Conservation (phyloP, 768 basidiomycete genomes). For the Boletus sp. region DNA sequence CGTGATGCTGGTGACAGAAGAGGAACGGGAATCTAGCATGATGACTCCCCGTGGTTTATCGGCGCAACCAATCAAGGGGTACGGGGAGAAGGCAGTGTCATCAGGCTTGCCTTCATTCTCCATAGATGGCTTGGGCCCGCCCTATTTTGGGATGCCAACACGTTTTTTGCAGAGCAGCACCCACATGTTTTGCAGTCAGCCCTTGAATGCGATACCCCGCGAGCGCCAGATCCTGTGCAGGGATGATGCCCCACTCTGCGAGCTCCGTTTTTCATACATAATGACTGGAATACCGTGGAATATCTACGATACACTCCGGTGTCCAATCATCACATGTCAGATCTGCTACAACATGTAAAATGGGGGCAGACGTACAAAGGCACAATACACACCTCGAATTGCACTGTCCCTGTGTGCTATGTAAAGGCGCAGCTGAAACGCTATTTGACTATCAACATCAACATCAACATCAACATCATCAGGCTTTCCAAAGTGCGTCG, state of each 20-base stretch:
- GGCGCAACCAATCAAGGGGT: slow-evolving; percentile 32
- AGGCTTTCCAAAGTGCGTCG: slow-evolving; percentile 30
- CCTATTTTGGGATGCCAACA: slow-evolving; percentile 30
- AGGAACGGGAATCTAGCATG: slow-evolving; percentile 35
- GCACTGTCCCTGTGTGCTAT: slow-evolving; percentile 19
- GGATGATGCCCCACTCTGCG: slow-evolving; percentile 23
- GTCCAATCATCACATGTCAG: slow-evolving; percentile 23
- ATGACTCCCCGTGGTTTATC: slow-evolving; percentile 33
- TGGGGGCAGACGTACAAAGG: slow-evolving; percentile 24
- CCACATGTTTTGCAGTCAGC: slow-evolving; percentile 25
- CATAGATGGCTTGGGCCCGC: slow-evolving; percentile 11
- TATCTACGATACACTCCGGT: slow-evolving; percentile 22
- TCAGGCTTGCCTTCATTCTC: slow-evolving; percentile 18
- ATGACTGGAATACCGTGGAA: slow-evolving; percentile 23
- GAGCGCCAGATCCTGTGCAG: slow-evolving; percentile 23
- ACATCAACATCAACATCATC: slow-evolving; percentile 8
- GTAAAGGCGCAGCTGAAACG: slow-evolving; percentile 24
- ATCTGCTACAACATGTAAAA: slow-evolving; percentile 20
- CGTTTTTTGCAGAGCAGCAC: slow-evolving; percentile 34
- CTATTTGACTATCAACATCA: slow-evolving; percentile 15
- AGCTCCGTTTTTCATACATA: slow-evolving; percentile 30
- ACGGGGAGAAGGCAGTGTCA: slow-evolving; percentile 29
- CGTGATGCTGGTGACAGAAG: slow-evolving; percentile 27
- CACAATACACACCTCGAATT: slow-evolving; percentile 20
- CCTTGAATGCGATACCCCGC: slow-evolving; percentile 24